These are phyloP conservation scores for Phytophthora melonis DNA, from an alignment of 352 stramenopile species.

Conservation along the genomic window DNA sequence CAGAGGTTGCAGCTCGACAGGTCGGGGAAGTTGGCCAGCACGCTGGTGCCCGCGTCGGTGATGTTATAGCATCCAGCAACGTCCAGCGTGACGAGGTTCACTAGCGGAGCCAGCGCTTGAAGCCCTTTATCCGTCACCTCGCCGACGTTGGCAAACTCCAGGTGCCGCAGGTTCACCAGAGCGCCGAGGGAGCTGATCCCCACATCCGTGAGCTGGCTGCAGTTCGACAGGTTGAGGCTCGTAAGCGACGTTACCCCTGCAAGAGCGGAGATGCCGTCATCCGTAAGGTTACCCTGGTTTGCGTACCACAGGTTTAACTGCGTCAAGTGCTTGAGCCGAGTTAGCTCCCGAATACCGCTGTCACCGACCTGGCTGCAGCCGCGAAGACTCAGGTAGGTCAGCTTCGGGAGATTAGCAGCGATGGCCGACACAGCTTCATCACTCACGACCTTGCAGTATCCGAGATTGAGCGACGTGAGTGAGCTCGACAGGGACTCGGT, in stretches of 20 bases:
- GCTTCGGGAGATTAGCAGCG: constrained; percentile 39
- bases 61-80: constrained; percentile 86
- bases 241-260: constrained; percentile 62
- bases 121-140: constrained; percentile 76
- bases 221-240: constrained; percentile 82
- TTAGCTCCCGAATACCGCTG: constrained; percentile 54
- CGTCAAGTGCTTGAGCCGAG: constrained; percentile 46
- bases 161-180: constrained; percentile 68
- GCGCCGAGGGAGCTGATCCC: constrained; percentile 57
- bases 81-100: constrained; percentile 70
- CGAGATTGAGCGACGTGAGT: constrained; percentile 74
- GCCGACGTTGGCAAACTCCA: constrained; percentile 83
- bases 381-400: constrained; percentile 69
- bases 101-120: constrained; percentile 55
- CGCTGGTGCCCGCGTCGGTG: constrained; percentile 69
- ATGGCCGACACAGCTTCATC: constrained; percentile 66
- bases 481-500: constrained; percentile 22
- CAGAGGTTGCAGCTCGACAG: constrained; percentile 80
- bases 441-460: constrained; percentile 82
- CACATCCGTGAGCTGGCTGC: constrained; percentile 75
- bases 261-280: constrained; percentile 63
- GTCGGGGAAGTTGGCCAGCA: constrained; percentile 62
- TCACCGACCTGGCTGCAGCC: constrained; percentile 72
- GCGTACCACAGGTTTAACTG: constrained; percentile 87
- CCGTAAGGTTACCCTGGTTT: constrained; percentile 79